A percentile compares a stretch with the other conserved stretches of the same genome.
Evolutionary conservation across 371 early-diverging fungal species (phyloP).

Genomic region (Chytridiales sp.): DNA sequence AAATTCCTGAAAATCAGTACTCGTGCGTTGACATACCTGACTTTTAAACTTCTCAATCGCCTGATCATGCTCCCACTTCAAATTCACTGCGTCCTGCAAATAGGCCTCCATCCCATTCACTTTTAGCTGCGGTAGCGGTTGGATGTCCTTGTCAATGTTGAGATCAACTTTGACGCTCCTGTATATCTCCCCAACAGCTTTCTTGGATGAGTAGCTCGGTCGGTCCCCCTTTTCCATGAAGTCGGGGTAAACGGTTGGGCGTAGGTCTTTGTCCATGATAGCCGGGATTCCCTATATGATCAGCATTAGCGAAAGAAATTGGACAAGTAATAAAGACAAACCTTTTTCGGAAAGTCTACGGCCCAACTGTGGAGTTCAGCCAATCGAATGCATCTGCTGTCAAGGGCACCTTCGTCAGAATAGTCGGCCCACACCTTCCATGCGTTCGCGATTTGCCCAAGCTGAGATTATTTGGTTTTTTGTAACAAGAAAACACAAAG

Average conservation of each 20-base stretch:
- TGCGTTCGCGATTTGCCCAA: conserved; percentile 46
- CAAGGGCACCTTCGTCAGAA: conserved; percentile 45
- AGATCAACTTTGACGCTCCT: conserved; percentile 34
- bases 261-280: conserved; percentile 21
- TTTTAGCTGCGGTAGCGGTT: conserved; percentile 51
- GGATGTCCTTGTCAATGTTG: conserved; percentile 21
- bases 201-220: conserved; percentile 54
- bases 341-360: conserved; percentile 71
- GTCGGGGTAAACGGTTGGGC: conserved; percentile 65
- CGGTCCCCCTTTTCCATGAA: conserved; percentile 74
- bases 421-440: conserved; percentile 71
- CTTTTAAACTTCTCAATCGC: conserved; percentile 62
- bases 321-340: too few species aligned
- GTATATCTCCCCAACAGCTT: conserved; percentile 66
- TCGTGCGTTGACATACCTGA: too few species aligned
- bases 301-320: too few species aligned
- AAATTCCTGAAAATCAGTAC: neutral
- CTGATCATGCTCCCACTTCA: conserved; percentile 51
- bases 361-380: conserved; percentile 69
- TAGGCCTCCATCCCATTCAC: conserved; percentile 58
- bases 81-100: conserved; percentile 51
- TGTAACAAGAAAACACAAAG: neutral
- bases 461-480: neutral
- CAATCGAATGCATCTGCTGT: conserved; percentile 57
- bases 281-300: conserved; percentile 66